Conservation (phyloP, 1,139 yeast species). For the Suhomyces choctaworum region DNA sequence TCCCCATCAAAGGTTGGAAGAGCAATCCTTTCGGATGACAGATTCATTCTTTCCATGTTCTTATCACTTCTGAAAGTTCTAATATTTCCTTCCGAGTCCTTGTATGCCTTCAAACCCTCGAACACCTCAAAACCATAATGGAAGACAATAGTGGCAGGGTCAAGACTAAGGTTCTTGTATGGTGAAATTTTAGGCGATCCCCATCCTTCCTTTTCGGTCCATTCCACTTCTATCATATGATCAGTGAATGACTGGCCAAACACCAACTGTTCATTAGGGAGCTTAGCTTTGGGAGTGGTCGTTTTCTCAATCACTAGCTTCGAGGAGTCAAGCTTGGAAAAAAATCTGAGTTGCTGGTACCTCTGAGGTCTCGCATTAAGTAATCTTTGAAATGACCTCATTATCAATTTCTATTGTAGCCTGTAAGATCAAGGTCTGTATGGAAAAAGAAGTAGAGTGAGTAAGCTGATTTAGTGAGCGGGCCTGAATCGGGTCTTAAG, state of each 20-base stretch:
- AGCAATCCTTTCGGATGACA: slow-evolving; percentile 37
- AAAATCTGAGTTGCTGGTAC: slow-evolving; percentile 11
- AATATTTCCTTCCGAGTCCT: slow-evolving; percentile 32
- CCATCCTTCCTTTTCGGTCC: slow-evolving; percentile 40
- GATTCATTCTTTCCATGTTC: slow-evolving; percentile 42
- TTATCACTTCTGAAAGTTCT: slow-evolving; percentile 41
- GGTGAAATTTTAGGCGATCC: slow-evolving; percentile 38
- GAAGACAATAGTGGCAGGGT: slow-evolving; percentile 29
- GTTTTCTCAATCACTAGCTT: slow-evolving; percentile 62
- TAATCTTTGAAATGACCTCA: slow-evolving; percentile 8
- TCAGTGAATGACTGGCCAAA: slow-evolving; percentile 86
- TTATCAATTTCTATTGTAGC: too few relatives aligned
- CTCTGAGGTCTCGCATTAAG: slow-evolving; percentile 5
- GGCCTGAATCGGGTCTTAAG: slow-evolving; percentile 3
- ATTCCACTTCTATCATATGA: slow-evolving; percentile 43
- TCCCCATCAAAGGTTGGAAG: slow-evolving; percentile 41
- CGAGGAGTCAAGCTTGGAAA: slow-evolving; percentile 57
- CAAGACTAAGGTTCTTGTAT: slow-evolving; percentile 33
- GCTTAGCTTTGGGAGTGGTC: slow-evolving; percentile 58
- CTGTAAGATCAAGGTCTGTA: background rate
- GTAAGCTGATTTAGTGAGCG: background rate
- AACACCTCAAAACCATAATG: slow-evolving; percentile 32
- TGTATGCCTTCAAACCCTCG: slow-evolving; percentile 33
- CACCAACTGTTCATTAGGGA: slow-evolving; percentile 73
- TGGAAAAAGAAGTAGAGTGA: background rate